phyloP scores from a whole-genome alignment of 2,329 filamentous ascomycete genomes.

The Tolypocladium ovalisporum region DNA sequence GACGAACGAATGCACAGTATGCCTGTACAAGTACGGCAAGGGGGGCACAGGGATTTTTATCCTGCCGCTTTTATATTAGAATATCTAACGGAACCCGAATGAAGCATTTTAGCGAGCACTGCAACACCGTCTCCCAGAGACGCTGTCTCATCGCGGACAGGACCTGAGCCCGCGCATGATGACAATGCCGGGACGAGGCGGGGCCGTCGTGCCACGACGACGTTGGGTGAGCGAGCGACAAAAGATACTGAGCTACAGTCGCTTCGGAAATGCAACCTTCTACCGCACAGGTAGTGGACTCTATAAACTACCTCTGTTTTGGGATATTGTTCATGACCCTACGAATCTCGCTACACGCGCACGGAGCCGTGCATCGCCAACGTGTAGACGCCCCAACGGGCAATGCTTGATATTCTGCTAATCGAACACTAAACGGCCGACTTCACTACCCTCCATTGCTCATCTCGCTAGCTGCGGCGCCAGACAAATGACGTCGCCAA shows the following conservation, averaged over 20 bases:
- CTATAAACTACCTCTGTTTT: too few relatives aligned
- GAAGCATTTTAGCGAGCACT: background rate
- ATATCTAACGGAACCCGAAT: background rate
- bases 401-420: slow-evolving; percentile 1
- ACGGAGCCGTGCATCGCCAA: background rate
- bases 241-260: background rate
- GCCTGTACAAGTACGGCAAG: background rate
- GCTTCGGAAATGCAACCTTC: background rate
- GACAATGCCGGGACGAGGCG: too few relatives aligned
- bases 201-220: too few relatives aligned
- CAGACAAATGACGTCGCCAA: too few relatives aligned
- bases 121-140: background rate
- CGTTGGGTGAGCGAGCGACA: background rate
- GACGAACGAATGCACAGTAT: background rate
- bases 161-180: too few relatives aligned
- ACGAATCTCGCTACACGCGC: background rate
- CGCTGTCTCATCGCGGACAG: background rate
- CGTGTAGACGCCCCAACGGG: background rate
- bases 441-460: background rate
- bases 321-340: background rate
- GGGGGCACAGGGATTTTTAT: background rate
- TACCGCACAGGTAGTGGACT: too few relatives aligned
- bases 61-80: background rate
- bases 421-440: slow-evolving; percentile 3
- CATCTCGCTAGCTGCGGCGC: background rate